These are phyloP conservation scores for Botrytis cinerea DNA, from an alignment of 2,329 filamentous ascomycete genomes.

Conservation along the genomic window DNA sequence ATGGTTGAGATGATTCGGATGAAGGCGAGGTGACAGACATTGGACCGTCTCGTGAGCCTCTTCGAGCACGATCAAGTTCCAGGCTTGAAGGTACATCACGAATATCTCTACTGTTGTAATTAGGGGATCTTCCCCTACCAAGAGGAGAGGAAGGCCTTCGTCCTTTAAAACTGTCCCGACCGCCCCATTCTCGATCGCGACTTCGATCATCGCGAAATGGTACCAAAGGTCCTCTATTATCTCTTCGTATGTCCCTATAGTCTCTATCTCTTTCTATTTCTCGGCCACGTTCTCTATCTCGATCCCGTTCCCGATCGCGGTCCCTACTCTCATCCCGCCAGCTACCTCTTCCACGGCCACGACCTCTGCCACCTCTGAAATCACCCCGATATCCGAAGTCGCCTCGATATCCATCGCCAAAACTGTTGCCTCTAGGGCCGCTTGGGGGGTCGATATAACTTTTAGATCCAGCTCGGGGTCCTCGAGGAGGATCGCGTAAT, in stretches of 20 bases:
- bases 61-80: slow-evolving; percentile 66
- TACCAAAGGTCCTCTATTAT: slow-evolving; percentile 17
- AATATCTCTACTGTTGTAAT: slow-evolving; percentile 55
- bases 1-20: slow-evolving; percentile 58
- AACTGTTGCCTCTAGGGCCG: slow-evolving; percentile 67
- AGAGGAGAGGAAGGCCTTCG: slow-evolving; percentile 64
- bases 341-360: slow-evolving; percentile 41
- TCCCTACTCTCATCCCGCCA: slow-evolving; percentile 59
- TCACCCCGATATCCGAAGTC: slow-evolving; percentile 54
- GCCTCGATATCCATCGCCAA: slow-evolving; percentile 63
- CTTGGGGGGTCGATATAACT: slow-evolving; percentile 62
- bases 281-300: slow-evolving; percentile 58
- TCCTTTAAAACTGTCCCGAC: slow-evolving; percentile 49
- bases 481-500: slow-evolving; percentile 74
- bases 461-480: slow-evolving; percentile 63
- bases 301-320: slow-evolving; percentile 61
- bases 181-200: slow-evolving; percentile 32
- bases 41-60: slow-evolving; percentile 72
- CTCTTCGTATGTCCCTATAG: slow-evolving; percentile 43
- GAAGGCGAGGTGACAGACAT: slow-evolving; percentile 70
- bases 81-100: slow-evolving; percentile 60
- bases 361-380: slow-evolving; percentile 56
- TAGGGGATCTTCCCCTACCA: slow-evolving; percentile 64
- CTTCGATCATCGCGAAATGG: slow-evolving; percentile 25
- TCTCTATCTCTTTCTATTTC: slow-evolving; percentile 53